These are phyloP conservation scores for Saussurea involucrata DNA, from an alignment of 129 eudicot genomes.

Conservation along the genomic window DNA sequence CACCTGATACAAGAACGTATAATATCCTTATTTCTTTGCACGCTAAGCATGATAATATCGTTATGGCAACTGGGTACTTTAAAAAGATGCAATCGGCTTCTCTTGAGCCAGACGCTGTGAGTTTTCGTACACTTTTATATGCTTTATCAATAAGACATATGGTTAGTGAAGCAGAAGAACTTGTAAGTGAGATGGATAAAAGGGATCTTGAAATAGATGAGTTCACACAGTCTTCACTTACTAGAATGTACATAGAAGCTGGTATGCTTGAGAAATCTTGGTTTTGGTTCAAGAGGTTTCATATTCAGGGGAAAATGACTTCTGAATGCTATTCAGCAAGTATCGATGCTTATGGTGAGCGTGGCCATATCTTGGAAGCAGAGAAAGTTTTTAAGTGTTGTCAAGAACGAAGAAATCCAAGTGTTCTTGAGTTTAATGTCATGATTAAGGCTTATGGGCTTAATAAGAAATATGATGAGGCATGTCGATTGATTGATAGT, in stretches of 20 bases:
- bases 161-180: conserved; percentile 83
- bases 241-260: conserved; percentile 88
- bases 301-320: conserved; percentile 66
- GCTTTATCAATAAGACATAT: conserved; percentile 79
- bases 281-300: conserved; percentile 79
- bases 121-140: conserved; percentile 83
- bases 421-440: conserved; percentile 74
- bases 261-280: conserved; percentile 62
- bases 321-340: conserved; percentile 81
- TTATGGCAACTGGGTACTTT: conserved; percentile 53
- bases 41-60: conserved; percentile 58
- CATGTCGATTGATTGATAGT: conserved; percentile 58
- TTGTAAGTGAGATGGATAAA: conserved; percentile 65
- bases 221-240: conserved; percentile 74
- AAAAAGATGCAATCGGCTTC: conserved; percentile 63
- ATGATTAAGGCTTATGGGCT: conserved; percentile 91
- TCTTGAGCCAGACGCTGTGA: conserved; percentile 72
- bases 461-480: conserved; percentile 61
- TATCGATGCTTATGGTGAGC: conserved; percentile 86
- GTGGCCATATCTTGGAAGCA: conserved; percentile 63
- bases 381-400: conserved; percentile 61
- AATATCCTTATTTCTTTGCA: conserved; percentile 83
- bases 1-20: conserved; percentile 83
- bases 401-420: conserved; percentile 43
- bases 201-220: conserved; percentile 72